Conservation (phyloP, 2,329 filamentous ascomycete genomes). For the Alternaria sp. region DNA sequence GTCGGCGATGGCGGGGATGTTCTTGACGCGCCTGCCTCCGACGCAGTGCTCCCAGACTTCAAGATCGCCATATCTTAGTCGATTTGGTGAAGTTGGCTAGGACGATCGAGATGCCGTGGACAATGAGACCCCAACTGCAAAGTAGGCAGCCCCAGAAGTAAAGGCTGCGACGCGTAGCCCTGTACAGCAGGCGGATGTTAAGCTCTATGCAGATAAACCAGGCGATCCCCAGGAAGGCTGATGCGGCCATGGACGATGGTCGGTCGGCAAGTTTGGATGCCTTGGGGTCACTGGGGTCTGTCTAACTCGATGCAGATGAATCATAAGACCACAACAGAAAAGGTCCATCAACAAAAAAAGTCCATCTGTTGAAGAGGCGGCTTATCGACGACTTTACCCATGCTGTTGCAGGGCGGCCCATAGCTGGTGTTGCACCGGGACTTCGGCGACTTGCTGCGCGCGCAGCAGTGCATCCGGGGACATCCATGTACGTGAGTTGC, state of each 20-base stretch:
- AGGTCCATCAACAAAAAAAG: background rate
- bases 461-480: background rate
- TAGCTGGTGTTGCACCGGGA: background rate
- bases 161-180: constrained; percentile 50
- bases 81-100: constrained; percentile 46
- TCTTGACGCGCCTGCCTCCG: background rate
- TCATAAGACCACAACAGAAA: background rate
- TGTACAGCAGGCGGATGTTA: constrained; percentile 46
- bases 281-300: background rate
- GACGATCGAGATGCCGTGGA: constrained; percentile 49
- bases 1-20: background rate
- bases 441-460: background rate
- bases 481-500: constrained; percentile 16
- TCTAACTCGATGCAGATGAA: background rate
- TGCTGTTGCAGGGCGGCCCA: background rate
- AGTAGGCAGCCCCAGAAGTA: constrained; percentile 55
- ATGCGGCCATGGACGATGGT: constrained; percentile 11
- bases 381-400: background rate
- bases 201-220: constrained; percentile 51
- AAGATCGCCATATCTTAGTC: background rate
- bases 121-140: constrained; percentile 43
- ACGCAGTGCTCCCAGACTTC: background rate
- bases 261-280: background rate
- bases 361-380: background rate
- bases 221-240: constrained; percentile 25